Percentiles rank a stretch among this genome's conserved stretches.
phyloP scores from a whole-genome alignment of 805 yeast genomes.

The Yarrowia sp. region DNA sequence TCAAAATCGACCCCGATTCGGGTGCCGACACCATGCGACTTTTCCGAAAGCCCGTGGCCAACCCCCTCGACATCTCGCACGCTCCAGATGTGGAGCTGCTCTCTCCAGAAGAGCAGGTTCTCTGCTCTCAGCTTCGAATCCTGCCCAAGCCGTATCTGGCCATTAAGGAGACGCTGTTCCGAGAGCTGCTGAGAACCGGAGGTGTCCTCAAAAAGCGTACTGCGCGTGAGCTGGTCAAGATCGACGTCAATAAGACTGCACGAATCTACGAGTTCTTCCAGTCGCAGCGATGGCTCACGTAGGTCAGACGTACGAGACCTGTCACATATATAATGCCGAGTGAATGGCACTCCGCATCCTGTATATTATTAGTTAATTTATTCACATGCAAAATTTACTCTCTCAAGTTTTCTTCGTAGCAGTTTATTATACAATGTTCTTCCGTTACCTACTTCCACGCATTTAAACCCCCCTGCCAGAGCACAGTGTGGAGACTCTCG shows the following conservation, averaged over 20 bases:
- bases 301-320: background rate
- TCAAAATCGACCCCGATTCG: background rate
- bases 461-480: too few species aligned
- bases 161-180: constrained; percentile 82
- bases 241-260: constrained; percentile 83
- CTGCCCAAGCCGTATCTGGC: constrained; percentile 93
- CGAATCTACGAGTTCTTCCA: constrained; percentile 90
- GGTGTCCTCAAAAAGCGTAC: constrained; percentile 79
- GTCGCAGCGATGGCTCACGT: constrained; percentile 78
- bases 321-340: background rate
- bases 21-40: constrained; percentile 29
- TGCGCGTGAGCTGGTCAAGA: constrained; percentile 77
- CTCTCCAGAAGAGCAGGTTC: constrained; percentile 80
- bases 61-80: constrained; percentile 46
- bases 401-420: too few species aligned
- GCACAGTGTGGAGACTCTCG: too few species aligned
- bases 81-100: constrained; percentile 80
- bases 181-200: constrained; percentile 81
- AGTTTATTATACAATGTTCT: background rate
- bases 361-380: constrained; percentile 26
- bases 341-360: background rate
- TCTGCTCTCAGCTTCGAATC: constrained; percentile 80
- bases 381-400: too few species aligned
- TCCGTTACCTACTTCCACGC: background rate
- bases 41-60: constrained; percentile 37